Evolutionary conservation across 306 rosid genomes (phyloP).

Genomic region (Gynostemma pentaphyllum): DNA sequence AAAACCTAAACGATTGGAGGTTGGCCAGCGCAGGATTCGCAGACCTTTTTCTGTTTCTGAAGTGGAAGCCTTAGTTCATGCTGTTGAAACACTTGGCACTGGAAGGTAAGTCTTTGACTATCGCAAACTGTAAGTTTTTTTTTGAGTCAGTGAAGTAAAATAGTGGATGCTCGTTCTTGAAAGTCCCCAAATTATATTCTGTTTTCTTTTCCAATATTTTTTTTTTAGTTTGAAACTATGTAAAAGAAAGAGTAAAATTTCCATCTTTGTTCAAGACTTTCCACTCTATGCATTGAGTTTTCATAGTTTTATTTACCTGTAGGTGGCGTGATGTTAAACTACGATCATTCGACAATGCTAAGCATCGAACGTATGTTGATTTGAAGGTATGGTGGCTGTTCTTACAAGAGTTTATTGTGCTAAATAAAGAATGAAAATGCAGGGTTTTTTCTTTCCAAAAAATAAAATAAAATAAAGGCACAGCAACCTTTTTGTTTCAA

Average conservation of each 20-base stretch:
- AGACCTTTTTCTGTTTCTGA: constrained; percentile 85
- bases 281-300: not conserved
- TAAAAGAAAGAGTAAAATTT: not conserved
- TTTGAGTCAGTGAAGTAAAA: not conserved
- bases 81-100: constrained; percentile 84
- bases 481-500: too few relatives aligned
- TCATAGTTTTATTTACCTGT: constrained; percentile 9
- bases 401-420: too few relatives aligned
- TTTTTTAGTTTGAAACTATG: not conserved
- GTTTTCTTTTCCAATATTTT: not conserved
- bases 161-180: not conserved
- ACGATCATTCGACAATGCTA: constrained; percentile 63
- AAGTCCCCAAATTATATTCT: not conserved
- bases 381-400: constrained; percentile 49
- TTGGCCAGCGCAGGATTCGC: constrained; percentile 66
- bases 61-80: constrained; percentile 90
- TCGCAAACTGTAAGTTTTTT: not conserved
- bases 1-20: constrained; percentile 50
- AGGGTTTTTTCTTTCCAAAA: too few relatives aligned
- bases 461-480: too few relatives aligned
- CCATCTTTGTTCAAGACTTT: not conserved
- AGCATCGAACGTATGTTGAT: constrained; percentile 86
- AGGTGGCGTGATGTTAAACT: constrained; percentile 97
- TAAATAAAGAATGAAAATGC: too few relatives aligned
- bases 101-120: constrained; percentile 46